Percentiles rank a stretch among this genome's conserved stretches.
Evolutionary conservation across 345 rosid genomes (phyloP).

Genomic region (Streptanthus diversifolius): DNA sequence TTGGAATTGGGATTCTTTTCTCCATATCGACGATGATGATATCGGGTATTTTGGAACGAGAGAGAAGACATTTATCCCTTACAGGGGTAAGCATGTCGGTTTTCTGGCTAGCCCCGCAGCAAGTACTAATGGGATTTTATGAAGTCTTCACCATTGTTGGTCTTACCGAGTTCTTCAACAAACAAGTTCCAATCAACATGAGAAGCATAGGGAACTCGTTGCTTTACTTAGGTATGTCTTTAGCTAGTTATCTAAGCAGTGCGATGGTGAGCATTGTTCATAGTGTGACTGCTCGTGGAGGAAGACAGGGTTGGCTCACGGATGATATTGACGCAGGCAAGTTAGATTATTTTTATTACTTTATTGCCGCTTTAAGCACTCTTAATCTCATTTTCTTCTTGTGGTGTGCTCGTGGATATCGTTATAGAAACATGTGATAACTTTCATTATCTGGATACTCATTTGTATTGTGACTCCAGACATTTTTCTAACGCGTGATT

Average conservation of each 20-base stretch:
- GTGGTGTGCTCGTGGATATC: constrained; percentile 40
- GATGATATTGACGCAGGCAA: constrained; percentile 46
- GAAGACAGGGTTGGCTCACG: constrained; percentile 48
- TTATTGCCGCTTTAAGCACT: constrained; percentile 47
- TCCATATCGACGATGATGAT: constrained; percentile 45
- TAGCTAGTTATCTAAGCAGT: constrained; percentile 45
- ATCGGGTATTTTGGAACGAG: constrained; percentile 47
- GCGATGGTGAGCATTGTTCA: constrained; percentile 39
- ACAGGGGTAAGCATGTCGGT: constrained; percentile 38
- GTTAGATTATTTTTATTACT: constrained; percentile 58
- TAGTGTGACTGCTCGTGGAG: constrained; percentile 38
- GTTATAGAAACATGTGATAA: constrained; percentile 35
- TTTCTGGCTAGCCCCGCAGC: constrained; percentile 61
- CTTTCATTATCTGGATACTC: not conserved
- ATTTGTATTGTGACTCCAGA: not conserved
- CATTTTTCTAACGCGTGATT: not conserved
- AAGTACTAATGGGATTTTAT: constrained; percentile 48
- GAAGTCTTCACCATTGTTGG: constrained; percentile 62
- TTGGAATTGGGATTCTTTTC: constrained; percentile 50
- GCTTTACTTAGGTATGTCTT: constrained; percentile 26
- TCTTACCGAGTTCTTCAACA: constrained; percentile 59
- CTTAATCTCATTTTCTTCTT: constrained; percentile 49
- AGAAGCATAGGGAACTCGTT: constrained; percentile 51
- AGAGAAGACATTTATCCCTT: constrained; percentile 35
- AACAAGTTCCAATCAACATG: constrained; percentile 61